A percentile compares a stretch with the other conserved stretches of the same genome.
phyloP scores from a whole-genome alignment of 2,329 filamentous ascomycete species.

The Colletotrichum somersetense region DNA sequence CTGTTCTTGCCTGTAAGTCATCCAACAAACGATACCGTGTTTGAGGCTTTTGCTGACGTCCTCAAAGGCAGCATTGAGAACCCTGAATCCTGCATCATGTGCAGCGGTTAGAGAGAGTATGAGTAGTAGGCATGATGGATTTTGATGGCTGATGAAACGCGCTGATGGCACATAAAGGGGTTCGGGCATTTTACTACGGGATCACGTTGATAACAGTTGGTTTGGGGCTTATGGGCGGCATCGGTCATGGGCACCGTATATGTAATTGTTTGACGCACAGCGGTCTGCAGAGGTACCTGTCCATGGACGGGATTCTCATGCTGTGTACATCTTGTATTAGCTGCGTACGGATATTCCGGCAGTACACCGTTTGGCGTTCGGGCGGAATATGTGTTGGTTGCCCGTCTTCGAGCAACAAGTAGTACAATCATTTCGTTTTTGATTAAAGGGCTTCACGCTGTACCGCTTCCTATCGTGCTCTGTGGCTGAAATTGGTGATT shows the following conservation, averaged over 20 bases:
- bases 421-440: not conserved
- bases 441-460: not conserved
- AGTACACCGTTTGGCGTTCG: constrained; percentile 15
- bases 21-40: not conserved
- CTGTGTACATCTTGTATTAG: constrained; percentile 7
- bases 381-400: constrained; percentile 1
- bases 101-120: constrained; percentile 78
- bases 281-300: not conserved
- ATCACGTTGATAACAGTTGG: constrained; percentile 29
- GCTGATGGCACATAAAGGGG: constrained; percentile 37
- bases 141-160: constrained; percentile 41
- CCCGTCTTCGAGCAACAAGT: not conserved
- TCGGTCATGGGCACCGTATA: constrained; percentile 21
- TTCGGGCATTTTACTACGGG: constrained; percentile 31
- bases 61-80: constrained; percentile 90
- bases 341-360: constrained; percentile 1
- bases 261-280: constrained; percentile 29
- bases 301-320: not conserved
- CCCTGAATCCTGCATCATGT: constrained; percentile 95
- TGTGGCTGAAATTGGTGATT: not conserved
- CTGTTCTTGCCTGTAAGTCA: constrained; percentile 84
- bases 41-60: constrained; percentile 49
- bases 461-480: not conserved
- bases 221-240: constrained; percentile 35
- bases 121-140: constrained; percentile 25